Percentiles rank a stretch among this genome's conserved stretches.
phyloP scores from a whole-genome alignment of 768 basidiomycete species.

The Mycena metata region DNA sequence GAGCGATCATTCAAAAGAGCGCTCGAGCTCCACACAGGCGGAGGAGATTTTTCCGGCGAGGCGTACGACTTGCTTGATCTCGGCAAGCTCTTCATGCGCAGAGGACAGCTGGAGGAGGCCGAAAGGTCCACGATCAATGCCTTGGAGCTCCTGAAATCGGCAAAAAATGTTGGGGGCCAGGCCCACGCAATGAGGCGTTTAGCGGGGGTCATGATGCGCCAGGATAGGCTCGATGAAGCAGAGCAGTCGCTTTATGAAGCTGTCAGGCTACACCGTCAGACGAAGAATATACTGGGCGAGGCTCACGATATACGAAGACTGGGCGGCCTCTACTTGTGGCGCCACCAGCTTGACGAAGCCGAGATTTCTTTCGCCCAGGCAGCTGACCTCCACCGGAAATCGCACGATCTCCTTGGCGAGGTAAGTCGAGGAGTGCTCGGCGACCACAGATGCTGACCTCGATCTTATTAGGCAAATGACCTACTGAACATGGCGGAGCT shows the following conservation, averaged over 20 bases:
- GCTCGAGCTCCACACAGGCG: constrained; percentile 23
- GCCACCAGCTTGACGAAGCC: constrained; percentile 37
- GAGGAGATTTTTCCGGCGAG: constrained; percentile 21
- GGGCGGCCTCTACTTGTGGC: constrained; percentile 34
- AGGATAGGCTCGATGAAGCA: constrained; percentile 37
- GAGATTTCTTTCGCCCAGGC: constrained; percentile 38
- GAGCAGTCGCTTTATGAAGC: constrained; percentile 35
- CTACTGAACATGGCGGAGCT: constrained; percentile 34
- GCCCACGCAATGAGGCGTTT: constrained; percentile 34
- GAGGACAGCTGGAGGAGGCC: constrained; percentile 30
- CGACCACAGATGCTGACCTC: background rate
- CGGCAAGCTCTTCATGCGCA: constrained; percentile 37
- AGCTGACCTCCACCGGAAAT: constrained; percentile 36
- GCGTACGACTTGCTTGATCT: constrained; percentile 35
- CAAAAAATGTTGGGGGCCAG: constrained; percentile 28
- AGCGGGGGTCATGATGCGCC: constrained; percentile 37
- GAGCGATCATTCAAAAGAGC: constrained; percentile 32
- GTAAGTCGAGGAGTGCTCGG: constrained; percentile 4
- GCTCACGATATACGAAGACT: constrained; percentile 36
- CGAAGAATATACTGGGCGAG: constrained; percentile 33
- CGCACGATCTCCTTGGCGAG: constrained; percentile 37
- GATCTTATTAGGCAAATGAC: constrained; percentile 33
- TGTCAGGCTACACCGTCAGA: constrained; percentile 36
- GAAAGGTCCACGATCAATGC: constrained; percentile 27
- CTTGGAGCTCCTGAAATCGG: constrained; percentile 18